Evolutionary conservation across 2,329 filamentous ascomycete genomes (phyloP).

Genomic region (Domatiomyces catenatus): DNA sequence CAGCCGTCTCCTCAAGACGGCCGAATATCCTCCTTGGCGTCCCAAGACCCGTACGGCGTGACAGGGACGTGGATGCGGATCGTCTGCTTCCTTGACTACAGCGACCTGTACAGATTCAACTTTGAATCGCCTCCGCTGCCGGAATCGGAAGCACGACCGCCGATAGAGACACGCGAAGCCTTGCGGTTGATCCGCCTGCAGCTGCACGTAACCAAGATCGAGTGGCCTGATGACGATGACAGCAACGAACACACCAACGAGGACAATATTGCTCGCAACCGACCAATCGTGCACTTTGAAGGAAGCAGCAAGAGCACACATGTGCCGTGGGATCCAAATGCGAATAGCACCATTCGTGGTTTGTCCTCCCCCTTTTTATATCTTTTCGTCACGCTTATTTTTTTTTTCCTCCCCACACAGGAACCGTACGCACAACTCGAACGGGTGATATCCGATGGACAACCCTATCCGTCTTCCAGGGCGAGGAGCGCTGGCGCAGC

Average conservation of each 20-base stretch:
- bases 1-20: background rate
- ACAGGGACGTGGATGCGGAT: conserved; percentile 58
- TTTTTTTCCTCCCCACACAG: conserved; percentile 29
- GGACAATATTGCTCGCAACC: conserved; percentile 16
- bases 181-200: conserved; percentile 56
- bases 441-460: conserved; percentile 64
- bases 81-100: conserved; percentile 44
- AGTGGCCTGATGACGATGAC: conserved; percentile 43
- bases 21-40: conserved; percentile 26
- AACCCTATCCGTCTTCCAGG: conserved; percentile 48
- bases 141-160: conserved; percentile 31
- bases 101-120: conserved; percentile 58
- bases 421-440: conserved; percentile 48
- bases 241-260: conserved; percentile 14
- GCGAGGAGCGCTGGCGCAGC: conserved; percentile 58
- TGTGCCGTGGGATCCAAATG: conserved; percentile 51
- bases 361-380: conserved; percentile 12
- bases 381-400: background rate
- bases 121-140: conserved; percentile 36
- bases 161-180: conserved; percentile 49
- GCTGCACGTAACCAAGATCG: conserved; percentile 45
- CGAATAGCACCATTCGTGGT: conserved; percentile 52
- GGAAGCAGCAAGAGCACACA: conserved; percentile 49
- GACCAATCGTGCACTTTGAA: conserved; percentile 52
- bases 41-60: conserved; percentile 54